Evolutionary conservation across 108 stramenopile species (phyloP), one percentile per base, ranked within the genome.

Genomic region (Cyclotella sp.): DNA sequence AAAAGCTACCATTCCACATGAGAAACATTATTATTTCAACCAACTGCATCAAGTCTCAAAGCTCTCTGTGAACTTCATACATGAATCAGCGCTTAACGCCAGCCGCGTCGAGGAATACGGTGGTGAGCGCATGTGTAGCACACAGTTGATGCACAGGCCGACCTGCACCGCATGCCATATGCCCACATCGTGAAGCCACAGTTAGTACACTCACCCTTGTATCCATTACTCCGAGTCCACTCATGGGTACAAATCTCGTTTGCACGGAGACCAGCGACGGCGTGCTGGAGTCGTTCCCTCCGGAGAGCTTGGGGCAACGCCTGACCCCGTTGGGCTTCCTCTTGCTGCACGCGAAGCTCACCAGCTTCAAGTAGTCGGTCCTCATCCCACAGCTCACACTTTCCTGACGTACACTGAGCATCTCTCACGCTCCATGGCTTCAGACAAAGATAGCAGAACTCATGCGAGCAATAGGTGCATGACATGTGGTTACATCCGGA

Each of bases 91-190:
- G n/a, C n/a, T 76, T 67, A 88, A 26, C 87, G 79, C 87, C 87
- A 88, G 6, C 87, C 87, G 15, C 73, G 74, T 40, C 63, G 47
- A 1, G 85, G 85, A 58, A 88, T 84, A 22, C 87, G 84, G 60
- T 84, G 83, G 63, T 82, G 79, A 16, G 87, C 87, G 73, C 87
- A 88, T 22, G 87, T 86, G 85, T 84, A 88, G 72, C 87, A 88
- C 29, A 88, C 87, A 14, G 83, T 84, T 18, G 83, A 69, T 45
- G 71, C 83, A 51, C 87, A 88, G 55, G 72, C 85, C 24, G 81
- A 77, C 42, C 43, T 34, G 65, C 87, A 88, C 29, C 52, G 53
- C 87, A 88, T 88, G 44, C 85, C 85, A 72, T 88, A 88, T 24
- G 60, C 64, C 24, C 47, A 64, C 30, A 88, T 52, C 5, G 42